A percentile compares a stretch with the other conserved stretches of the same genome.
Conservation (phyloP, 2,329 filamentous ascomycete species). For the Davidsoniella eucalypti region DNA sequence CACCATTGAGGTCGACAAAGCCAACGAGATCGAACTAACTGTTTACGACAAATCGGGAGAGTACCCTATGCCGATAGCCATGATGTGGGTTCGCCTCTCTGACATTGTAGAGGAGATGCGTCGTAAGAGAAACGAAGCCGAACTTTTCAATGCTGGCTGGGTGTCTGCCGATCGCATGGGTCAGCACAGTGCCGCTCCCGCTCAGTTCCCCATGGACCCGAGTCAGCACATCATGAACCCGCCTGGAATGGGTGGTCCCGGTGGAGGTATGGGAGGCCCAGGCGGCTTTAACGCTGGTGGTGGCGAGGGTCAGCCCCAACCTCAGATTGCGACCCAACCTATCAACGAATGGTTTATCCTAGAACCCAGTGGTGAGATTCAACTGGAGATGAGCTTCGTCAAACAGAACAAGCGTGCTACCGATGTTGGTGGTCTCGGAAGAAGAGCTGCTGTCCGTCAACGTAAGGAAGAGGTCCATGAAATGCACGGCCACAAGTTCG, state of each 20-base stretch:
- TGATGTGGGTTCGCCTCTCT: slow-evolving; percentile 92
- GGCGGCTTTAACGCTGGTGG: slow-evolving; percentile 23
- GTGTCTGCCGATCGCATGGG: slow-evolving; percentile 94
- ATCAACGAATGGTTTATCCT: slow-evolving; percentile 96
- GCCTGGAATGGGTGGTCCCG: slow-evolving; percentile 16
- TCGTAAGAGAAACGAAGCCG: slow-evolving; percentile 89
- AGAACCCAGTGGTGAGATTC: slow-evolving; percentile 83
- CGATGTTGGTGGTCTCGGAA: slow-evolving; percentile 79
- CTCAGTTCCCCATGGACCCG: slow-evolving; percentile 43
- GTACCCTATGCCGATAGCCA: slow-evolving; percentile 77
- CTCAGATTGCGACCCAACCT: slow-evolving; percentile 37
- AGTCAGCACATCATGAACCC: slow-evolving; percentile 21
- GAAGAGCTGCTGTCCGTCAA: slow-evolving; percentile 91
- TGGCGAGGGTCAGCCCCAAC: slow-evolving; percentile 21
- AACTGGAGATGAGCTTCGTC: slow-evolving; percentile 77
- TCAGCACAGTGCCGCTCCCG: slow-evolving; percentile 30
- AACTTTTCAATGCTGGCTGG: slow-evolving; percentile 90
- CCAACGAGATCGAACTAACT: slow-evolving; percentile 93
- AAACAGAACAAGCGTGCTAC: slow-evolving; percentile 76
- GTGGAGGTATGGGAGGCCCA: slow-evolving; percentile 25
- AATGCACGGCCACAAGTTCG: slow-evolving; percentile 98
- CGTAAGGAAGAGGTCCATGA: slow-evolving; percentile 97
- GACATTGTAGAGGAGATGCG: slow-evolving; percentile 97
- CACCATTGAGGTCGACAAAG: slow-evolving; percentile 89
- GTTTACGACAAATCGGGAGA: slow-evolving; percentile 93